Base-by-base conservation (phyloP, 2,329 filamentous ascomycete genomes). In the Penicillium griseofulvum region DNA sequence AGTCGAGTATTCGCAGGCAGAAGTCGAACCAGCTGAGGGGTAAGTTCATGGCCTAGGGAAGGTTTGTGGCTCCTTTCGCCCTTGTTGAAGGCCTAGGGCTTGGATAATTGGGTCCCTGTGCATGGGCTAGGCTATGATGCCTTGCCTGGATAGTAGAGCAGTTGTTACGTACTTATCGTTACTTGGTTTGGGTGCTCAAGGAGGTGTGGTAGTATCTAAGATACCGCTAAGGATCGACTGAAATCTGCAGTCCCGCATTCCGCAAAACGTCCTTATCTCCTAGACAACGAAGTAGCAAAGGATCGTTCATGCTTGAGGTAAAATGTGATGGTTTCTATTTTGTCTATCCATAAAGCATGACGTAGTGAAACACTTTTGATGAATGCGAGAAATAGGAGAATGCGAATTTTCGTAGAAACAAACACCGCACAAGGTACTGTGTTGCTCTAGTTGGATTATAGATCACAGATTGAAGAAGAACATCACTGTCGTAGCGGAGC, bases 161-260 rank as follows among this genome's bases (percentile, higher is more conserved):
- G 9, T 14, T 26, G 28, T 24, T 33, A 33, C 42, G 16, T 36
- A 3, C 1, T 5, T 19, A 9, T 19, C 48, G 49, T 54, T 39
- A 28, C 29, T 31, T 22, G 38, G 36, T 5, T 12, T 19, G 24
- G 29, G n/a, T 28, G 19, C 19, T 24, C 1, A 11, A 1, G 14
- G 34, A 51, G 14, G 41, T 4, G 33, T 28, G 33, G 52, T 55
- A 14, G 52, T 39, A 55, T 44, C 8, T 1, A 22, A 12, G 52
- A 55, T 55, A 51, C 39, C 52, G 45, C 16, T 1, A 11, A 9
- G 16, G 46, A 39, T 39, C n/a, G 34, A n/a, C 34, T n/a, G n/a
- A 10, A 19, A 24, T 22, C 7, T 9, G 43, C 14, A 26, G 10
- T 38, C 24, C n/a, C 34, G 14, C 56, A 58, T 58, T 58, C 56